Conservation (phyloP, 768 basidiomycete species). For the Phanerochaete sordida region DNA sequence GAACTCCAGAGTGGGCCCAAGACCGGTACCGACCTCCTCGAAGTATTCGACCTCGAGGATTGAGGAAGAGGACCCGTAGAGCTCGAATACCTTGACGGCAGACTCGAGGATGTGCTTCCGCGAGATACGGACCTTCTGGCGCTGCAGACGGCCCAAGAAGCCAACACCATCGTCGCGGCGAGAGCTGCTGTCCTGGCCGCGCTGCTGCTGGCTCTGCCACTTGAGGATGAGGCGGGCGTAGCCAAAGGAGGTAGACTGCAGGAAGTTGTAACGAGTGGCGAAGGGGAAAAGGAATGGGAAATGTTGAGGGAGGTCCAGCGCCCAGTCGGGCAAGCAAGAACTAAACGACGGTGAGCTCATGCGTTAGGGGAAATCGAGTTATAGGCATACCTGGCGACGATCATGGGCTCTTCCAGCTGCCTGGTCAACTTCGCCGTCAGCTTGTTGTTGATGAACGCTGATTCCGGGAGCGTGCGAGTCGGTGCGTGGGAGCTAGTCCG, state of each 20-base stretch:
- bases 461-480: conserved; percentile 64
- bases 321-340: conserved; percentile 97
- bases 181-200: conserved; percentile 72
- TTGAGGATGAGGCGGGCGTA: conserved; percentile 93
- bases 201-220: conserved; percentile 83
- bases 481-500: conserved; percentile 47
- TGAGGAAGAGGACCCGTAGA: conserved; percentile 92
- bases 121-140: conserved; percentile 96
- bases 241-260: conserved; percentile 97
- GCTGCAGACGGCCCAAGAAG: conserved; percentile 86
- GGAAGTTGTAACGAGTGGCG: conserved; percentile 93
- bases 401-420: conserved; percentile 97
- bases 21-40: conserved; percentile 96
- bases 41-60: conserved; percentile 98
- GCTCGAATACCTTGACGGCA: conserved; percentile 92
- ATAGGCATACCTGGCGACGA: conserved; percentile 81
- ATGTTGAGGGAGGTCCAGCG: conserved; percentile 89
- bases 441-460: conserved; percentile 96
- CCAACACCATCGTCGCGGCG: conserved; percentile 89
- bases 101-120: conserved; percentile 94
- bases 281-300: conserved; percentile 99
- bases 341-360: conserved; percentile 35
- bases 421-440: conserved; percentile 96
- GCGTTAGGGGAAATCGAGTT: neutral
- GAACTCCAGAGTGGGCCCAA: conserved; percentile 97